These are phyloP conservation scores for Arthrobotrys megalospora DNA, from an alignment of 2,329 filamentous ascomycete genomes.

Conservation along the genomic window DNA sequence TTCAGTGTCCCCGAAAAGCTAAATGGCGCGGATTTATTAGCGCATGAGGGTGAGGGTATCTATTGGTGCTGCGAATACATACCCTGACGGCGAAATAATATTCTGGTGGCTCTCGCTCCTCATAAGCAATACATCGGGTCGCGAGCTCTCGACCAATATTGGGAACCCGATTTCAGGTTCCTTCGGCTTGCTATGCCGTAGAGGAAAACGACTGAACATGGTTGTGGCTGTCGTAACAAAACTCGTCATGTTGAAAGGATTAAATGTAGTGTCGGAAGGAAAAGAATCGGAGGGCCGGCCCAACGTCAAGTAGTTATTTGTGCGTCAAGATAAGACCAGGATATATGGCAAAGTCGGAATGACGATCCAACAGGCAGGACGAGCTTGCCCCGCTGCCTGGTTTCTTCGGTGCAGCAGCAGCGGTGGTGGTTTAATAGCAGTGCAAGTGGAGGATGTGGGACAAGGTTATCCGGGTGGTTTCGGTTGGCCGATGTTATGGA, in stretches of 20 bases:
- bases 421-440: conserved; percentile 42
- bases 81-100: conserved; percentile 34
- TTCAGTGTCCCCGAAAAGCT: conserved; percentile 54
- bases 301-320: conserved; percentile 50
- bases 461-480: conserved; percentile 57
- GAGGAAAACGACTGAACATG: conserved; percentile 64
- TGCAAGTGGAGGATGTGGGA: conserved; percentile 44
- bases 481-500: conserved; percentile 59
- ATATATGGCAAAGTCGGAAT: conserved; percentile 54
- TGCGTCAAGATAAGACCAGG: conserved; percentile 20
- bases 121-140: conserved; percentile 57
- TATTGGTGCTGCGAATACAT: conserved; percentile 3
- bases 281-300: conserved; percentile 31
- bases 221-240: conserved; percentile 61
- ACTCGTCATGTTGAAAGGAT: conserved; percentile 53
- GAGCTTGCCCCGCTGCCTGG: conserved; percentile 42
- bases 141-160: conserved; percentile 62
- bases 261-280: conserved; percentile 25
- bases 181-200: conserved; percentile 64
- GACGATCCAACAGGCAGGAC: conserved; percentile 60
- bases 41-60: not conserved
- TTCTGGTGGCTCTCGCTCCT: conserved; percentile 34
- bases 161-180: conserved; percentile 64
- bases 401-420: conserved; percentile 40
- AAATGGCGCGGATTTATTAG: conserved; percentile 17